A percentile compares a stretch with the other conserved stretches of the same genome.
Evolutionary conservation across 108 stramenopile genomes (phyloP).

Genomic region (Hondaea fermentalgiana): DNA sequence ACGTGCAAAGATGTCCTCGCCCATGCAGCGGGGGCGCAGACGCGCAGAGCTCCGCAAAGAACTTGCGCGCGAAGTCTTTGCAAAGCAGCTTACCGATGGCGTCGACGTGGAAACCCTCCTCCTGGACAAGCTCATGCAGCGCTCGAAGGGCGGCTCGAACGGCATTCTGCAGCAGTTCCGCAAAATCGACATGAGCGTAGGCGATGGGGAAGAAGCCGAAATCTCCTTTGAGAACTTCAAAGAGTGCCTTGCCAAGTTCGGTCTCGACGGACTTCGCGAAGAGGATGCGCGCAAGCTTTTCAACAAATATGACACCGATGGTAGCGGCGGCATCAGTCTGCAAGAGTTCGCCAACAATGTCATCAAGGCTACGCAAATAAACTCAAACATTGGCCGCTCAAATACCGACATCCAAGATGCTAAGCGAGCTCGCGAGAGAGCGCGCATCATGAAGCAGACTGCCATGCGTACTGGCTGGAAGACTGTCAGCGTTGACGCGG

Average conservation of each 20-base stretch:
- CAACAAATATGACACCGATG: background rate
- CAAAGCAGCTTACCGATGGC: background rate
- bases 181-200: background rate
- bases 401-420: background rate
- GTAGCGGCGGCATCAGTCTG: background rate
- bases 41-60: background rate
- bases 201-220: background rate
- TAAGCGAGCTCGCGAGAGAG: background rate
- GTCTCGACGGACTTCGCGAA: background rate
- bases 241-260: background rate
- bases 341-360: background rate
- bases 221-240: background rate
- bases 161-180: background rate
- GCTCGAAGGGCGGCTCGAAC: background rate
- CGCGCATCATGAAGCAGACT: background rate
- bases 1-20: background rate
- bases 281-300: background rate
- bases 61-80: background rate
- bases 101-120: slow-evolving; percentile 2
- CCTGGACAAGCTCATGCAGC: slow-evolving; percentile 12
- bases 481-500: slow-evolving; percentile 1
- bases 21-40: background rate
- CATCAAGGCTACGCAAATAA: background rate
- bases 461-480: slow-evolving; percentile 9
- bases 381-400: background rate